Evolutionary conservation across 805 yeast species (phyloP).

Genomic region (Suhomyces xylopsoci): DNA sequence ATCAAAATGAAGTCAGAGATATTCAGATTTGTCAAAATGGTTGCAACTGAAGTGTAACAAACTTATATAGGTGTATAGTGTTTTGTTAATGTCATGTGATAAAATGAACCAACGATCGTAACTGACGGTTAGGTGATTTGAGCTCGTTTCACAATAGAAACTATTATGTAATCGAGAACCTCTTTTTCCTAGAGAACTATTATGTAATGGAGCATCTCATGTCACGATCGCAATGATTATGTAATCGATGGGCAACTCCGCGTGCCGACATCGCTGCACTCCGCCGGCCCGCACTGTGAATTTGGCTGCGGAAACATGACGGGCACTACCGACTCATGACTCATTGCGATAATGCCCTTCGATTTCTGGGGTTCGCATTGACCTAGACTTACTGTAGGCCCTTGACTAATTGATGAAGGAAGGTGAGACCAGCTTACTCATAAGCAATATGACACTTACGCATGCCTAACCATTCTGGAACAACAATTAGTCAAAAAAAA

Average conservation of each 20-base stretch:
- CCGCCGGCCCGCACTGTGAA: background rate
- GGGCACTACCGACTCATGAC: background rate
- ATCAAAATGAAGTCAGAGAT: slow-evolving; percentile 37
- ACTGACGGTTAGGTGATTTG: background rate
- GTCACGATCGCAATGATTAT: background rate
- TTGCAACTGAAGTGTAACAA: slow-evolving; percentile 23
- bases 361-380: background rate
- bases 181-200: background rate
- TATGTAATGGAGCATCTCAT: background rate
- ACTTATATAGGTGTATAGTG: background rate
- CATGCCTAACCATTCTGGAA: background rate
- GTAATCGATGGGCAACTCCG: background rate
- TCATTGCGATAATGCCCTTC: slow-evolving; percentile 2
- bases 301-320: background rate
- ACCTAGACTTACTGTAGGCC: background rate
- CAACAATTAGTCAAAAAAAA: background rate
- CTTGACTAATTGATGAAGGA: background rate
- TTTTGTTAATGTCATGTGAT: background rate
- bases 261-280: background rate
- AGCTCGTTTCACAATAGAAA: too few relatives aligned
- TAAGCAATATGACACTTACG: background rate
- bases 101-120: background rate
- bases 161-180: too few relatives aligned
- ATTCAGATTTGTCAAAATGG: slow-evolving; percentile 42
- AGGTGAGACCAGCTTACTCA: background rate